Evolutionary conservation across 331 rosid genomes (phyloP), one percentile per base, ranked within the genome.

Genomic region (Rosa hybrid): DNA sequence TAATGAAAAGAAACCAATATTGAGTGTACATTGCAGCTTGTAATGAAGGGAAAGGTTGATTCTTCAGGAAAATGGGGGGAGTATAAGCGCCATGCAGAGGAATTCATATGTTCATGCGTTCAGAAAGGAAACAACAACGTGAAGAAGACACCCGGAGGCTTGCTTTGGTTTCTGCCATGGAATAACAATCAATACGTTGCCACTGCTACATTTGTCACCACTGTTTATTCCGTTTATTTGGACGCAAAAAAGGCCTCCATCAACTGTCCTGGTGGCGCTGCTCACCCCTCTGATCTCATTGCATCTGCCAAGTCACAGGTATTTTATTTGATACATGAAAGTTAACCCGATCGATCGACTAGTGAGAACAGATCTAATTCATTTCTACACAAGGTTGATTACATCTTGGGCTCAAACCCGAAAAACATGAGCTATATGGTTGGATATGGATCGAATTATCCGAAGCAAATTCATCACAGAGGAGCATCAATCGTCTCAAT

Each of bases 401-500:
- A 53, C 60, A 53, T 53, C 23, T 53, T 91, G 86, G 94, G 94
- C 44, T 62, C 85, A 2, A 93, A 93, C 77, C 93, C 92, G 0
- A 79, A 9, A 23, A 23, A 34, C 0, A 78, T 84, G 82, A 54
- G 62, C 23, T 54, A 54, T 90, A 90, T 91, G 98, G 86, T 93
- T 7, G 98, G 97, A 2, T 82, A 81, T 0, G 91, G 92, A 3
- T 17, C 88, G 50, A 86, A 77, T 0, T 91, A 78, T 70, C 92
- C 92, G 0, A 46, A 75, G 9, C 79, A 85, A 10, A 39, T 84
- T 78, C 94, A 88, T 80, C 98, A 91, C 25, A 88, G 94, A 81
- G 97, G 68, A 79, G 89, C 92, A 45, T 93, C 93, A 21, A 91
- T 90, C 41, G 76, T 83, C 17, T 90, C 96, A 2, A 69, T 91